Conservation (phyloP, 1,284 basidiomycete genomes). For the Peniophora sp. region DNA sequence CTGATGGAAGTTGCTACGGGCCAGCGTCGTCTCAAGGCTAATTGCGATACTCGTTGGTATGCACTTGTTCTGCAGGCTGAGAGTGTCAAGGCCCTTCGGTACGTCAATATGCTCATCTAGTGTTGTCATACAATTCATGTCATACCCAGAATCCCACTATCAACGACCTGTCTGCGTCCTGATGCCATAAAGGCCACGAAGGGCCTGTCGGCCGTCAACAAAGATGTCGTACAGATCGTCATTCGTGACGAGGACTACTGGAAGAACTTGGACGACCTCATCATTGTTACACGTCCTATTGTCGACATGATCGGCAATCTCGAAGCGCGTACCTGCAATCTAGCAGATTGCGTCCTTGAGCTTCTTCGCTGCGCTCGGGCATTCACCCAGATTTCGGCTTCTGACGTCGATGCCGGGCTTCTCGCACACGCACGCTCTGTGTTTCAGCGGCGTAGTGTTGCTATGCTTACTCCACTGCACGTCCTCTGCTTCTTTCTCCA, state of each 20-base stretch:
- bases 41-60: too few relatives aligned
- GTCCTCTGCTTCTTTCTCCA: constrained; percentile 24
- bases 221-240: constrained; percentile 17
- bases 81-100: too few relatives aligned
- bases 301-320: constrained; percentile 24
- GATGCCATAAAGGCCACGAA: constrained; percentile 17
- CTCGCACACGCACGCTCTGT: too few relatives aligned
- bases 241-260: constrained; percentile 12
- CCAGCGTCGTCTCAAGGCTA: too few relatives aligned
- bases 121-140: neutral
- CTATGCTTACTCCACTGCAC: too few relatives aligned
- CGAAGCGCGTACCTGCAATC: constrained; percentile 18
- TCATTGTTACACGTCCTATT: constrained; percentile 18
- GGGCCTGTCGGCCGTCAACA: constrained; percentile 15
- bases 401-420: too few relatives aligned
- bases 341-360: constrained; percentile 27
- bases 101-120: neutral
- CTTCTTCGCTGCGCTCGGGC: constrained; percentile 16
- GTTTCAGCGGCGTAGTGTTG: too few relatives aligned
- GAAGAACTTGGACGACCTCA: constrained; percentile 15
- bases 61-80: too few relatives aligned
- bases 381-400: too few relatives aligned
- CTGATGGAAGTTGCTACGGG: too few relatives aligned
- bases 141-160: neutral
- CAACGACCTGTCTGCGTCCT: neutral